Evolutionary conservation across 495 filamentous ascomycete species (phyloP), one percentile per base, ranked within the genome.

Genomic region (Astrocystis sublimbata): DNA sequence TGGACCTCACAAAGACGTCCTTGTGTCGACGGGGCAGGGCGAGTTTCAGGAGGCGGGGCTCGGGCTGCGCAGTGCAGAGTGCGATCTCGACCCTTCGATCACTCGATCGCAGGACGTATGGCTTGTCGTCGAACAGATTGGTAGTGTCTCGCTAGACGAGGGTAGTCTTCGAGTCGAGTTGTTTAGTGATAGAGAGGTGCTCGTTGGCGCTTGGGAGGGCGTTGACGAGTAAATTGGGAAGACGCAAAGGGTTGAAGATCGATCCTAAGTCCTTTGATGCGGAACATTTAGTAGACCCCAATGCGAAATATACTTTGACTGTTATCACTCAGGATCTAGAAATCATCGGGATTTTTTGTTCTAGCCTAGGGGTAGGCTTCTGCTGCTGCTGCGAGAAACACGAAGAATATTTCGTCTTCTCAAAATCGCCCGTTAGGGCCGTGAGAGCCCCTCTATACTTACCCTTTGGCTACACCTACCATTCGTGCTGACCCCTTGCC

Each of bases 101-200:
- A 74, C 74, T 21, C 72, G 79, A 41, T 65, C 62, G 12, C 79
- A 79, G n/a, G 85, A 86, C 19, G 71, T 92, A 17, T 91, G 89
- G 88, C 74, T 96, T 59, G 89, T 96, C 13, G 76, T 97, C 60
- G 92, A 96, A 72, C 80, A 90, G 60, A 78, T 89, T 50, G 89
- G 86, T 5, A 35, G 54, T 30, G 56, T 61, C 6, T 38, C 45
- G 23, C 62, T 79, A 46, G 77, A 77, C 31, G 78, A 78, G 46
- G 86, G 86, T 40, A 78, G 76, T 42, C 82, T 91, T 33, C 80
- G 85, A 59, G 80, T 93, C 6, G 88, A 90, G 65, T 76, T 90
- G 24, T 64, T 90, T 63, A 89, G 88, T 61, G 90, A 93, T 65
- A 82, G 83, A 17, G 74, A 75, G 21, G 83, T 92, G 33, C 73